Conservation (phyloP, 805 yeast species). For the Candida insectalens region DNA sequence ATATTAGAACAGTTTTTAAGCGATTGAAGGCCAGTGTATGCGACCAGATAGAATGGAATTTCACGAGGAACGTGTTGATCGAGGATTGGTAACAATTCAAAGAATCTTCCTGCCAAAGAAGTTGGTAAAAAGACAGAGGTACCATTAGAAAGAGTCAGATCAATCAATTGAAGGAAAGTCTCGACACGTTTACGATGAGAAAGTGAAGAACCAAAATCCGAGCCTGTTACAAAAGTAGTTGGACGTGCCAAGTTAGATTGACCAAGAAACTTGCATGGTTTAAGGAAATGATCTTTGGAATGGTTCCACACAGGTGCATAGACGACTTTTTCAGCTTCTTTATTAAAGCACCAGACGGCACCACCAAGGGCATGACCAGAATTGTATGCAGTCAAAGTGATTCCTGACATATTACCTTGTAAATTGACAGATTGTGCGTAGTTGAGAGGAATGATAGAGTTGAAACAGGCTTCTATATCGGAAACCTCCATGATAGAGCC, state of each 20-base stretch:
- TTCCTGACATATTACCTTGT: slow-evolving; percentile 48
- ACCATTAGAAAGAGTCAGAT: slow-evolving; percentile 59
- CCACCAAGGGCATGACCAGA: slow-evolving; percentile 96
- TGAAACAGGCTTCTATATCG: slow-evolving; percentile 77
- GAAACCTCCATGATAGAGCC: slow-evolving; percentile 49
- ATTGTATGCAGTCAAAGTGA: slow-evolving; percentile 69
- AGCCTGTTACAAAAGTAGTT: slow-evolving; percentile 69
- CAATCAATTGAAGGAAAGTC: slow-evolving; percentile 50
- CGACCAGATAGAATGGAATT: slow-evolving; percentile 66
- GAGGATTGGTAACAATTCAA: slow-evolving; percentile 53
- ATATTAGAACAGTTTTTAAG: slow-evolving; percentile 77
- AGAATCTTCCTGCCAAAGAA: slow-evolving; percentile 66
- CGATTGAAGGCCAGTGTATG: slow-evolving; percentile 70
- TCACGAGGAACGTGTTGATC: slow-evolving; percentile 13
- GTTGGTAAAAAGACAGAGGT: slow-evolving; percentile 83
- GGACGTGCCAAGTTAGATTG: slow-evolving; percentile 64
- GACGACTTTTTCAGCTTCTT: slow-evolving; percentile 68
- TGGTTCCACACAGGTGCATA: slow-evolving; percentile 96
- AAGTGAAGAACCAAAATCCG: slow-evolving; percentile 54
- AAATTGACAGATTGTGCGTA: slow-evolving; percentile 68
- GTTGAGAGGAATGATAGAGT: slow-evolving; percentile 57
- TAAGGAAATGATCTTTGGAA: slow-evolving; percentile 75
- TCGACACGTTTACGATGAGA: slow-evolving; percentile 58
- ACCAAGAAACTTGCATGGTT: slow-evolving; percentile 46
- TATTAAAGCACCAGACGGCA: slow-evolving; percentile 65